Evolutionary conservation across 23 red algal species (phyloP).

Genomic region (Gracilaria caudata): DNA sequence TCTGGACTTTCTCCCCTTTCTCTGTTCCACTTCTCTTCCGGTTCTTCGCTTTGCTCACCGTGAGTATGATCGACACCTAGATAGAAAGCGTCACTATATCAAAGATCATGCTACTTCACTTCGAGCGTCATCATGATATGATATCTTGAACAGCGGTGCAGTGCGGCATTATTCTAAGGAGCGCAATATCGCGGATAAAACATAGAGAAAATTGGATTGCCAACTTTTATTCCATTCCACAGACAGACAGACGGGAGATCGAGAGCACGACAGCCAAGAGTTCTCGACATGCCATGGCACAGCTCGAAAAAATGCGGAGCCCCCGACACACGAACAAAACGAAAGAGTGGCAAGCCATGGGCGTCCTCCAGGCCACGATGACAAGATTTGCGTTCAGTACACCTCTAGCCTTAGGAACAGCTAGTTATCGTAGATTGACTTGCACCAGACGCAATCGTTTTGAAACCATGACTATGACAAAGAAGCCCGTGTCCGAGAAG

Average conservation of each 20-base stretch:
- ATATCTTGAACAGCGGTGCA: no score
- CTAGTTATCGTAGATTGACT: background rate
- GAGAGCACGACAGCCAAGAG: background rate
- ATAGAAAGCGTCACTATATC: no score
- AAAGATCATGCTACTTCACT: no score
- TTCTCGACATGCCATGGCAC: background rate
- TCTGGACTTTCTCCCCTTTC: no score
- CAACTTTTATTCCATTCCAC: background rate
- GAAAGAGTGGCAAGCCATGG: background rate
- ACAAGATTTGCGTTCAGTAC: background rate
- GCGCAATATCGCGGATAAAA: no score
- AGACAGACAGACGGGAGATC: background rate
- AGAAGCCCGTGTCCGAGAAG: background rate
- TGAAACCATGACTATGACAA: constrained; percentile 1
- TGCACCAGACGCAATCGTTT: background rate
- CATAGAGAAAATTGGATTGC: background rate
- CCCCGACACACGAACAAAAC: background rate
- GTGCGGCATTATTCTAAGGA: no score
- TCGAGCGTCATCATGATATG: no score
- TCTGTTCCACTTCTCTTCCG: no score
- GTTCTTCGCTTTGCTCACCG: no score
- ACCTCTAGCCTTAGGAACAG: background rate
- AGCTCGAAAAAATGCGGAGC: constrained; percentile 7
- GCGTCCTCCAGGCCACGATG: background rate
- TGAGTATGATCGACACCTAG: no score